Base-by-base conservation (phyloP, 371 early-diverging fungal genomes). In the Conidiobolus incongruus region DNA sequence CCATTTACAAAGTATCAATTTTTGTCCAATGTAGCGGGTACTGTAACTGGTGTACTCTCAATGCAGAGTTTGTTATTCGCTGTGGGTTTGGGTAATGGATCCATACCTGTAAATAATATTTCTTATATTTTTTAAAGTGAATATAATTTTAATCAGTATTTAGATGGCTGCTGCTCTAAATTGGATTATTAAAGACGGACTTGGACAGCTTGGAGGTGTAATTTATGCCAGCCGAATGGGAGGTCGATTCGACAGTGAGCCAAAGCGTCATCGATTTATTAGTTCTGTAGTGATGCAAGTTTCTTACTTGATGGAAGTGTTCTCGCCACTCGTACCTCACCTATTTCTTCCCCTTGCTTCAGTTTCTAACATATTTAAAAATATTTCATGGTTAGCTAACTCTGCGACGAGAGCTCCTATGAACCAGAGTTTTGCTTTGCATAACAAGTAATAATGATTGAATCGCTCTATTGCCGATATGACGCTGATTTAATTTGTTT, bases 131-230 rank as follows among this genome's bases (percentile, higher is more conserved):
- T 32, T 15, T 13, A 35, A 16, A 24, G 49, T 36, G n/a, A 10
- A 17, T 38, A n/a, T 24, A 20, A 26, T 12, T 28, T 19, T 11
- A 17, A 0, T 21, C 23, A 19, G 13, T 36, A 31, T 12, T 17
- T 49, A 58, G 59, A 52, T 74, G 48, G 77, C 83, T 5, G 84
- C 82, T 0, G 73, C 82, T 0, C 63, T 81, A 28, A 83, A 77
- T 52, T 84, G 84, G 84, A 68, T 81, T 44, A 69, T 84, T 53
- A 84, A 84, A 58, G 84, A 84, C 51, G 84, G 84, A 0, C 59
- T 83, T 30, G 82, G 84, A 7, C 75, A 79, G 39, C 59, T 83
- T 0, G 82, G 84, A 20, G 84, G 84, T n/a, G 81, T 83, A 1
- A 40, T 79, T 0, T 83, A 75, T 51, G 81, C 81, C 2, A 62